Conservation (phyloP, 1,284 basidiomycete species). For the Lignosus rhinocerotis region DNA sequence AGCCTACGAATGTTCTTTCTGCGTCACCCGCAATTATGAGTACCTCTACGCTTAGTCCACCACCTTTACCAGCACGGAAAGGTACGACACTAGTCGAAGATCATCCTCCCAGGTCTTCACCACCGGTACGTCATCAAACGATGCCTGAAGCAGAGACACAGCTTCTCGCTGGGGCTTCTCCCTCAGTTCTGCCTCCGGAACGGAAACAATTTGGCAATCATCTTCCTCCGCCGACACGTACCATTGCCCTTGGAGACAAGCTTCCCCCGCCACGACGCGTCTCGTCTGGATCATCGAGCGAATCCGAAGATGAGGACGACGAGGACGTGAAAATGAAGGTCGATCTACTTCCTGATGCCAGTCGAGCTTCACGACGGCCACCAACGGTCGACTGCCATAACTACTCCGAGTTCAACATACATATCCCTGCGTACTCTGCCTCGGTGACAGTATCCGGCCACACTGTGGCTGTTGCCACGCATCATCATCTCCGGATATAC, state of each 20-base stretch:
- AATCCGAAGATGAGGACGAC: conserved; percentile 38
- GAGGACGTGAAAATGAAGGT: conserved; percentile 34
- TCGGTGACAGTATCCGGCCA: conserved; percentile 63
- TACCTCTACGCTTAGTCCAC: conserved; percentile 24
- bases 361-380: conserved; percentile 77
- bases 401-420: conserved; percentile 50
- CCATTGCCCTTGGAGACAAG: conserved; percentile 65
- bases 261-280: conserved; percentile 58
- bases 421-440: conserved; percentile 57
- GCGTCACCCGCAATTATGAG: conserved; percentile 17
- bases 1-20: conserved; percentile 10
- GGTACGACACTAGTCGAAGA: conserved; percentile 23
- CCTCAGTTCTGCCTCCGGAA: conserved; percentile 31
- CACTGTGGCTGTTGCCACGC: conserved; percentile 59
- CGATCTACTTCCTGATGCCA: conserved; percentile 80
- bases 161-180: background rate
- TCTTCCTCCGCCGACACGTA: conserved; percentile 73
- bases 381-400: conserved; percentile 52
- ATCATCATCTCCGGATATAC: conserved; percentile 67
- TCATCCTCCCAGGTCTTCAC: conserved; percentile 14
- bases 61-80: conserved; percentile 35
- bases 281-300: conserved; percentile 50
- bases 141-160: conserved; percentile 18
- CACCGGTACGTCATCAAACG: conserved; percentile 18
- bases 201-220: conserved; percentile 48